Conservation (phyloP, 148 eudicot genomes). For the Simmondsia chinensis region DNA sequence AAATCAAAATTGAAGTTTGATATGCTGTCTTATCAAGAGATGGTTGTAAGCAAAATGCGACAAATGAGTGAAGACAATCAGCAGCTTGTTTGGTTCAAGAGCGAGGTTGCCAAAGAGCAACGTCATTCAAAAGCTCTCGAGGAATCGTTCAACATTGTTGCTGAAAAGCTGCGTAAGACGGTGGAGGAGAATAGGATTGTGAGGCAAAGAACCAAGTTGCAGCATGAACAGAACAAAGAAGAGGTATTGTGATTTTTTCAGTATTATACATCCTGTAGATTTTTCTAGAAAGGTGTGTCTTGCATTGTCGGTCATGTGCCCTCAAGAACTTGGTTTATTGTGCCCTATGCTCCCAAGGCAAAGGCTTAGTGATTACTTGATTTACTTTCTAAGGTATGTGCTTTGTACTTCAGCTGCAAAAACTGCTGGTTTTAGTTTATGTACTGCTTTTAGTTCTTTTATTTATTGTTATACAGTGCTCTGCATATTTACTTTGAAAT, state of each 20-base stretch:
- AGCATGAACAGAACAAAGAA: slow-evolving; percentile 45
- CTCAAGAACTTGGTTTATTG: too few relatives aligned
- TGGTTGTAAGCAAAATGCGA: slow-evolving; percentile 43
- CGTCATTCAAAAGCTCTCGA: slow-evolving; percentile 35
- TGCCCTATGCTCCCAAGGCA: too few relatives aligned
- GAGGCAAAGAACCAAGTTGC: slow-evolving; percentile 39
- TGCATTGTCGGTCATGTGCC: not conserved
- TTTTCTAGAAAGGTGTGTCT: not conserved
- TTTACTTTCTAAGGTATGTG: too few relatives aligned
- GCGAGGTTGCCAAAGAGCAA: slow-evolving; percentile 41
- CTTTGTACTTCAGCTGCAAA: too few relatives aligned
- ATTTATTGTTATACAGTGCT: too few relatives aligned
- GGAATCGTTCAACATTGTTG: slow-evolving; percentile 29
- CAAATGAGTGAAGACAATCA: slow-evolving; percentile 85
- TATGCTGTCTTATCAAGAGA: slow-evolving; percentile 48
- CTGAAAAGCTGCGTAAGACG: slow-evolving; percentile 41
- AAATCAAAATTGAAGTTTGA: slow-evolving; percentile 62
- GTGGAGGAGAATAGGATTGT: slow-evolving; percentile 41
- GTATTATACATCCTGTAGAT: too few relatives aligned
- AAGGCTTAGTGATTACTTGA: too few relatives aligned
- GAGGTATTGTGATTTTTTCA: slow-evolving; percentile 33
- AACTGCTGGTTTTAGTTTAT: too few relatives aligned
- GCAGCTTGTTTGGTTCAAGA: slow-evolving; percentile 41
- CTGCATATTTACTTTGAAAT: too few relatives aligned
- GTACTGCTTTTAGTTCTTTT: too few relatives aligned